A percentile compares a stretch with the other conserved stretches of the same genome.
Conservation (phyloP, 352 stramenopile species). For the Globisporangium spiculum region DNA sequence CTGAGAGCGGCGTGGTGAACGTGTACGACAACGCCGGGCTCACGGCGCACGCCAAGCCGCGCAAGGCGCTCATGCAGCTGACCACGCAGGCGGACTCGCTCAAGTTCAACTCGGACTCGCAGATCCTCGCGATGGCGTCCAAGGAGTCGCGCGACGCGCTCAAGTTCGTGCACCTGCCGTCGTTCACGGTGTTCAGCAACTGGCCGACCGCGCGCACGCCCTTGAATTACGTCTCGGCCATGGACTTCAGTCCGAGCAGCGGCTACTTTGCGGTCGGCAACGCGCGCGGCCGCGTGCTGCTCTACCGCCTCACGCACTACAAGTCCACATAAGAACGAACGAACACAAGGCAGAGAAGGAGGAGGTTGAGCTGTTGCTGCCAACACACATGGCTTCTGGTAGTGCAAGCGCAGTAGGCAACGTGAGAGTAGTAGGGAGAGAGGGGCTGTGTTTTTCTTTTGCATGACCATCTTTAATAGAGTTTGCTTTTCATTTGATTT, state of each 20-base stretch:
- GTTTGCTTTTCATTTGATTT: constrained; percentile 19
- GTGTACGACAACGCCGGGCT: constrained; percentile 89
- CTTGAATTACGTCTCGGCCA: constrained; percentile 94
- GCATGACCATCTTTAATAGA: constrained; percentile 19
- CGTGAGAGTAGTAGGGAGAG: not conserved
- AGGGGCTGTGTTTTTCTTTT: not conserved
- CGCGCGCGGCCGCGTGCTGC: constrained; percentile 94
- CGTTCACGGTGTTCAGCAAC: constrained; percentile 95
- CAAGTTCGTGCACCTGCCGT: constrained; percentile 94
- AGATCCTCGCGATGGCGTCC: constrained; percentile 95
- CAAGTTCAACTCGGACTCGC: constrained; percentile 91
- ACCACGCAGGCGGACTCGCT: constrained; percentile 89
- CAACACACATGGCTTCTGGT: not conserved
- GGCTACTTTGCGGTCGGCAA: constrained; percentile 95
- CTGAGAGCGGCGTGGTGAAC: constrained; percentile 97
- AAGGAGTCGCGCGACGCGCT: constrained; percentile 91
- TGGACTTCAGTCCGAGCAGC: constrained; percentile 96
- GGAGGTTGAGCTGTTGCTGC: not conserved
- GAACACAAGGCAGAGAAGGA: not conserved
- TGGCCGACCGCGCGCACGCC: constrained; percentile 97
- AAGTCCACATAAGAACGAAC: constrained; percentile 63
- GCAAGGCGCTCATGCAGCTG: constrained; percentile 97
- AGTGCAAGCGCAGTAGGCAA: not conserved
- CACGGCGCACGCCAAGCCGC: constrained; percentile 51
- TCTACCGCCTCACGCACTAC: constrained; percentile 97